A percentile compares a stretch with the other conserved stretches of the same genome.
Conservation (phyloP, 345 rosid species). For the Gossypium longicalyx region DNA sequence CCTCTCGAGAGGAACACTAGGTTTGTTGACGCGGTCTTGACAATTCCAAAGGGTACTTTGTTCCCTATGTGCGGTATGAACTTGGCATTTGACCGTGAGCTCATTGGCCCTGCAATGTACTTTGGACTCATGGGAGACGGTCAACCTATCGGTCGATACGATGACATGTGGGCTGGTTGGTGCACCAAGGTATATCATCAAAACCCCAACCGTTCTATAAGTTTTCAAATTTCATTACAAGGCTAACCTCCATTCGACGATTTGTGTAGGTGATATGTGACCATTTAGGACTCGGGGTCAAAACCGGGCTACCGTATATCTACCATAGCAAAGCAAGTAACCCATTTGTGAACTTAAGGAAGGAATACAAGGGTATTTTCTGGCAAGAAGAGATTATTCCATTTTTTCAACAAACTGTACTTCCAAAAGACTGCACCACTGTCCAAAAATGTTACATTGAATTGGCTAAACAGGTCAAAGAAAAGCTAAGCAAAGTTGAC, state of each 20-base stretch:
- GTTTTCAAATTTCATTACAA: no score
- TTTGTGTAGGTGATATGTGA: conserved; percentile 27
- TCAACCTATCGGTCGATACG: conserved; percentile 91
- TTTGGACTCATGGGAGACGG: conserved; percentile 98
- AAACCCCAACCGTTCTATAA: no score
- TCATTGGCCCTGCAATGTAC: conserved; percentile 99
- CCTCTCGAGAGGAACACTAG: conserved; percentile 88
- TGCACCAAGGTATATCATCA: conserved; percentile 31
- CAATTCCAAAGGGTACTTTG: conserved; percentile 88
- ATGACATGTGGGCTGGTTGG: conserved; percentile 99
- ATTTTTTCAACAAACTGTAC: conserved; percentile 28
- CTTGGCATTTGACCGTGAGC: conserved; percentile 74
- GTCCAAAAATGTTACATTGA: conserved; percentile 29
- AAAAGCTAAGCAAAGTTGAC: conserved; percentile 23
- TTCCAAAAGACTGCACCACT: conserved; percentile 31
- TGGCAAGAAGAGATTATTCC: conserved; percentile 40
- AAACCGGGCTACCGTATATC: conserved; percentile 32
- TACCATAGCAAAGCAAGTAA: conserved; percentile 35
- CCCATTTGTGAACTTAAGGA: conserved; percentile 35
- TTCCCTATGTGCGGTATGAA: conserved; percentile 99
- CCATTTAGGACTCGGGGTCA: conserved; percentile 25
- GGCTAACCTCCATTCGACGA: not conserved
- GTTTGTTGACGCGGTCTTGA: conserved; percentile 87
- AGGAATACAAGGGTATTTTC: conserved; percentile 35
- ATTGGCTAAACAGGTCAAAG: conserved; percentile 30